A percentile compares a stretch with the other conserved stretches of the same genome.
phyloP scores from a whole-genome alignment of 108 stramenopile genomes.

The Cyclostephanos invisitatus region DNA sequence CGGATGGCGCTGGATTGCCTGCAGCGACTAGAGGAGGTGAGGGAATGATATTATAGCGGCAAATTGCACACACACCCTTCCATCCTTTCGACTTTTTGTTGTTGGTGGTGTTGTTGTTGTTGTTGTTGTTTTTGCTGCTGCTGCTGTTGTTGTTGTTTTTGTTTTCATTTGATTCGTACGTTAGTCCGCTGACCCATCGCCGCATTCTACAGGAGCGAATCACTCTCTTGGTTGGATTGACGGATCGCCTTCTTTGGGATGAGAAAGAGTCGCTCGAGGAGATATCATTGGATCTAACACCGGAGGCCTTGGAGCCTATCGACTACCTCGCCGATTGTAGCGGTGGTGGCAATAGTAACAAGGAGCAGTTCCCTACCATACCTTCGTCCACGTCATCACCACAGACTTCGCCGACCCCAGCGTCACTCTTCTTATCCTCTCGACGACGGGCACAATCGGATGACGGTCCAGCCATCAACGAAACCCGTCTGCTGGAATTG shows the following conservation, averaged over 20 bases:
- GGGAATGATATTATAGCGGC: background rate
- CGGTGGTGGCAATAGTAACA: background rate
- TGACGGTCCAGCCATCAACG: constrained; percentile 64
- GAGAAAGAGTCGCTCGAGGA: constrained; percentile 38
- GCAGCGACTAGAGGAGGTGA: constrained; percentile 55
- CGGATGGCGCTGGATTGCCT: constrained; percentile 50
- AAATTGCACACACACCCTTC: background rate
- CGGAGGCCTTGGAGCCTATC: constrained; percentile 14
- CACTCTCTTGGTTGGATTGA: constrained; percentile 41
- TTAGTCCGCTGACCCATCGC: background rate
- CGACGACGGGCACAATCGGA: constrained; percentile 52
- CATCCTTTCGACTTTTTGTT: too few species aligned
- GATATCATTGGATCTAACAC: constrained; percentile 34
- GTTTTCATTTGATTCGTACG: background rate
- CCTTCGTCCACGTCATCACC: background rate
- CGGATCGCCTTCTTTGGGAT: constrained; percentile 36
- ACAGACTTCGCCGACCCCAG: background rate
- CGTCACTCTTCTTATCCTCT: constrained; percentile 33
- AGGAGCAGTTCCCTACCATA: background rate
- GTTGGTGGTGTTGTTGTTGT: too few species aligned
- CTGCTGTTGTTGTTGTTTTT: too few species aligned
- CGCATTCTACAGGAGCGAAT: constrained; percentile 39
- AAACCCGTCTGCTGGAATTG: constrained; percentile 68
- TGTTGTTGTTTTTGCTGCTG: too few species aligned
- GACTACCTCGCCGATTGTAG: constrained; percentile 22